A percentile compares a stretch with the other conserved stretches of the same genome.
Conservation (phyloP, 164 flowering plant genomes). For the Tetracentron sinense region DNA sequence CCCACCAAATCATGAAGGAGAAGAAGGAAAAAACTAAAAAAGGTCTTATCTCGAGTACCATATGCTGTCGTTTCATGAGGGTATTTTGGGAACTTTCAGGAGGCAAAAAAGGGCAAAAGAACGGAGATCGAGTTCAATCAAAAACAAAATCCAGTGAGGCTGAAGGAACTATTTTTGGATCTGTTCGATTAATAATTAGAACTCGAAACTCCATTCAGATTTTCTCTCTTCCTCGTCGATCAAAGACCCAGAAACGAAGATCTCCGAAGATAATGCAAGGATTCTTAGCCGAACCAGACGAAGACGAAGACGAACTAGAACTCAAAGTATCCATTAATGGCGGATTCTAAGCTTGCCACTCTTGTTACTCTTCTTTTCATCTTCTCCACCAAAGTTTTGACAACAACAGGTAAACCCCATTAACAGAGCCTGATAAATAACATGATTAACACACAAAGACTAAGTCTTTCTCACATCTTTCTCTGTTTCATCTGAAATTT, state of each 20-base stretch:
- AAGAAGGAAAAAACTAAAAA: too few relatives aligned
- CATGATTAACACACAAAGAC: background rate
- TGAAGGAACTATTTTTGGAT: too few relatives aligned
- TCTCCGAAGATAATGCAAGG: conserved; percentile 43
- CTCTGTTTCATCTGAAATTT: background rate
- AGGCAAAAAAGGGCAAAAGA: too few relatives aligned
- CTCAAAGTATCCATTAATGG: conserved; percentile 49
- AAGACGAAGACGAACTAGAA: conserved; percentile 35
- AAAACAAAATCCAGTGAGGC: too few relatives aligned
- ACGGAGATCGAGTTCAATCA: too few relatives aligned
- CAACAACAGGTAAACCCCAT: background rate
- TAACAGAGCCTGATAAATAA: background rate
- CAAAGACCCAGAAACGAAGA: background rate
- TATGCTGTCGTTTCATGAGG: too few relatives aligned
- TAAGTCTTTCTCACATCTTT: background rate
- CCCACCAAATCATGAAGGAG: too few relatives aligned
- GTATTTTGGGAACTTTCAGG: too few relatives aligned
- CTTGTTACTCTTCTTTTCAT: conserved; percentile 15
- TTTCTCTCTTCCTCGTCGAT: too few relatives aligned
- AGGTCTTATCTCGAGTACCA: too few relatives aligned
- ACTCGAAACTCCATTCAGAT: background rate
- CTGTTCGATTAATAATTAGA: too few relatives aligned
- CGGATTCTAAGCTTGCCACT: conserved; percentile 26
- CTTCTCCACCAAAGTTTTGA: conserved; percentile 3
- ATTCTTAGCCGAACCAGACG: conserved; percentile 33